A percentile compares a stretch with the other conserved stretches of the same genome.
phyloP scores from a whole-genome alignment of 108 stramenopile species.

The Pseudonitzschia multistriata region DNA sequence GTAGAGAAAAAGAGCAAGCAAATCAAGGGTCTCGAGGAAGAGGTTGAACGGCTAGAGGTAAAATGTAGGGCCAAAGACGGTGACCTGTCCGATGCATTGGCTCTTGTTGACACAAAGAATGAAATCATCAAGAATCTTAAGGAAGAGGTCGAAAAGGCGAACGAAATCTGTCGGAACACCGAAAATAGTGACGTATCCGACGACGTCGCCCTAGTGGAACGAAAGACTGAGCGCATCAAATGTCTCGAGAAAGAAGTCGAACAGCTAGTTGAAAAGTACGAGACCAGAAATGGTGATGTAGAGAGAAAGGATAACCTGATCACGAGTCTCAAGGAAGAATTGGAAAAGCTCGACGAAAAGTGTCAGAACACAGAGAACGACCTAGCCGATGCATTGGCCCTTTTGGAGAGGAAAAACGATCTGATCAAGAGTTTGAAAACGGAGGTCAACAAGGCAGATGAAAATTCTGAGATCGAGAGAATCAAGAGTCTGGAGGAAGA shows the following conservation, averaged over 20 bases:
- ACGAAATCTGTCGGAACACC: too few relatives aligned
- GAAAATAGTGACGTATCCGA: too few relatives aligned
- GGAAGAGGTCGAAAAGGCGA: not conserved
- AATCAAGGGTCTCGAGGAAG: not conserved
- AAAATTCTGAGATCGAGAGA: not conserved
- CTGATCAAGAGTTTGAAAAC: too few relatives aligned
- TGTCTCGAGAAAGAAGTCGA: not conserved
- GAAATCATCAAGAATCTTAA: not conserved
- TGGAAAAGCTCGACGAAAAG: slow-evolving; percentile 3
- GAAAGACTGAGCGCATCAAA: too few relatives aligned
- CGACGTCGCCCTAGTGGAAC: too few relatives aligned
- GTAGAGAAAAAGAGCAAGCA: not conserved
- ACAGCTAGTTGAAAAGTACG: too few relatives aligned
- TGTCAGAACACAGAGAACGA: slow-evolving; percentile 4
- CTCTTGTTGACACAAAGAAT: not conserved
- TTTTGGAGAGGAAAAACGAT: too few relatives aligned
- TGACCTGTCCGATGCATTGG: not conserved
- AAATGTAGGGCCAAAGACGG: not conserved
- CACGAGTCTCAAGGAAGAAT: slow-evolving; percentile 2
- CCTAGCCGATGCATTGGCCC: too few relatives aligned
- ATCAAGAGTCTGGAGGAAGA: not conserved
- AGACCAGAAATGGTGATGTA: too few relatives aligned
- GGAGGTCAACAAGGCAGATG: too few relatives aligned
- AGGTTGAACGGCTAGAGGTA: not conserved
- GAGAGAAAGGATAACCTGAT: too few relatives aligned